These are phyloP conservation scores for Trametes sp. DNA, from an alignment of 1,284 basidiomycete genomes.

Conservation along the genomic window DNA sequence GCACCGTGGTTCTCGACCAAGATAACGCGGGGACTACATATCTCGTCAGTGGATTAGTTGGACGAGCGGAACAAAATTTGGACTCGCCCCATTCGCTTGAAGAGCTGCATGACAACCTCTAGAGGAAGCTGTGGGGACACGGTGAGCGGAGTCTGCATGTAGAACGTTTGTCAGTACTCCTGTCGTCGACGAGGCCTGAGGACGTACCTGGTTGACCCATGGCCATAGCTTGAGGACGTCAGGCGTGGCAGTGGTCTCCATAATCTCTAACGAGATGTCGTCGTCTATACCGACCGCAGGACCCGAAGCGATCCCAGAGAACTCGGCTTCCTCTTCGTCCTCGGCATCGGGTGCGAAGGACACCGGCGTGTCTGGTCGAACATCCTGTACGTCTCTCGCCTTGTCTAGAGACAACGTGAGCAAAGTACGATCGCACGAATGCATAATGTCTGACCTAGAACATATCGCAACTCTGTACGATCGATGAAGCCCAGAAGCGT, in stretches of 20 bases:
- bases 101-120: slow-evolving; percentile 96
- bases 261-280: slow-evolving; percentile 66
- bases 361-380: slow-evolving; percentile 74
- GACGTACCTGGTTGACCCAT: slow-evolving; percentile 88
- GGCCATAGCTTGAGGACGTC: slow-evolving; percentile 83
- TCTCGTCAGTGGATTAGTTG: slow-evolving; percentile 4
- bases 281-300: slow-evolving; percentile 70
- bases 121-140: slow-evolving; percentile 94
- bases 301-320: slow-evolving; percentile 57
- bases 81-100: slow-evolving; percentile 92
- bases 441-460: slow-evolving; percentile 66
- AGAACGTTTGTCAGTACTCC: slow-evolving; percentile 5
- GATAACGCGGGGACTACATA: slow-evolving; percentile 86
- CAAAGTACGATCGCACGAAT: neutral
- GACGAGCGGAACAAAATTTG: neutral
- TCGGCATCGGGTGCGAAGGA: slow-evolving; percentile 62
- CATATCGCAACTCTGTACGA: slow-evolving; percentile 84
- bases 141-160: slow-evolving; percentile 84
- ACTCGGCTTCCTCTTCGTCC: slow-evolving; percentile 56
- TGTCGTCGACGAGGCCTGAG: neutral
- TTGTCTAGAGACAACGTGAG: slow-evolving; percentile 60
- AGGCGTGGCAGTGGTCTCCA: slow-evolving; percentile 62
- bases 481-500: slow-evolving; percentile 91
- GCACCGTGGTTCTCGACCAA: slow-evolving; percentile 88
- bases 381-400: slow-evolving; percentile 66